Evolutionary conservation across 73 alveolate genomes (phyloP), one percentile per base, ranked within the genome.

Genomic region (Uronychia setigera): DNA sequence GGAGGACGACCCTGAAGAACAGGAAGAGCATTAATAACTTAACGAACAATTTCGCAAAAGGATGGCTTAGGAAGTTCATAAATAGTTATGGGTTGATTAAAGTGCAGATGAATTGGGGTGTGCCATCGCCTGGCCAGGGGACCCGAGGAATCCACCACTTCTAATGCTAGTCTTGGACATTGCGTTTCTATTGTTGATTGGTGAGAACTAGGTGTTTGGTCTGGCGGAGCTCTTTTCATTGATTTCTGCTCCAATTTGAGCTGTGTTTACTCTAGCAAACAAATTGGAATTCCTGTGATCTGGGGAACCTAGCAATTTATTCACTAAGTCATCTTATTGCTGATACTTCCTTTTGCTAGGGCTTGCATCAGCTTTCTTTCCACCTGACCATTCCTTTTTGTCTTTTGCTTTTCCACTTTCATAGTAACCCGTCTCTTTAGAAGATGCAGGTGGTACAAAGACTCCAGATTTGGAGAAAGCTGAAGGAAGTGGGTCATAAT

Each of bases 401-500:
- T 46, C 67, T 19, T 46, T 46, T 19, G 67, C 19, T 46, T 46
- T 46, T 46, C n/a, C 19, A 11, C 67, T 19, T 46, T 46, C 67
- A 19, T 46, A 46, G 67, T 11, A 46, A 19, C 67, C 67, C 19
- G 67, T 11, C 67, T 89, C 95, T 58, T 84, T 83, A 1, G 89
- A 84, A 26, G 85, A 74, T 33, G 60, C 59, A 0, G 95, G 95
- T 29, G 95, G 89, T 31, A 78, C 81, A 58, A 89, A 89, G 14
- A 89, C 90, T 25, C 87, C 87, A 32, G 83, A 79, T 11, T 84
- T 84, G 59, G 79, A 57, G 81, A 89, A 89, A 26, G 95, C 78
- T 31, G 90, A 78, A 60, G 9, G 82, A 14, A 89, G 83, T n/a
- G 95, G 95, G 74, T 83, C 79, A 14, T 80, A 35, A 57, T 89